Percentiles rank a stretch among this genome's conserved stretches.
Evolutionary conservation across 371 early-diverging fungal genomes (phyloP).

Genomic region (Mortierella sp.): DNA sequence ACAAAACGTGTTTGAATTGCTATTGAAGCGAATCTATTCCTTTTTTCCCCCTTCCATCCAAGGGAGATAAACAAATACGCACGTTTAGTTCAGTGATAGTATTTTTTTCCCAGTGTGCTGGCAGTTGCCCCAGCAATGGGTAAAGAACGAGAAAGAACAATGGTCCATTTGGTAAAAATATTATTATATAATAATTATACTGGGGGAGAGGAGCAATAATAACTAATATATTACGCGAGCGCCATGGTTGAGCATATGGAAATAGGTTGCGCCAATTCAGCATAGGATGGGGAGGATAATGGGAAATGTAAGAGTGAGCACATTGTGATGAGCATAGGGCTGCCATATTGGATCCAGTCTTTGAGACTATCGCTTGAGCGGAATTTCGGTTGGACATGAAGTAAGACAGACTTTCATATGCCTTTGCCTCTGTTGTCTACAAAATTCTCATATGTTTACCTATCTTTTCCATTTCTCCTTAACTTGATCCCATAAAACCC

Average conservation of each 20-base stretch:
- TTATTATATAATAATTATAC: too few relatives aligned
- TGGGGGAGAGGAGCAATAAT: neutral
- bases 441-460: neutral
- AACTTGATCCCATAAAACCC: slow-evolving; percentile 10
- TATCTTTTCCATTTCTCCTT: neutral
- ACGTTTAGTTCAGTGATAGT: neutral
- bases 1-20: neutral
- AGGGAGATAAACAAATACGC: slow-evolving; percentile 2
- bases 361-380: neutral
- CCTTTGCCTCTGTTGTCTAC: slow-evolving; percentile 1
- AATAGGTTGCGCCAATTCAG: slow-evolving; percentile 1
- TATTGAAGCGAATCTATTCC: neutral
- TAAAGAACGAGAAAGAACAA: too few relatives aligned
- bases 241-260: neutral
- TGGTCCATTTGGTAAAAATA: too few relatives aligned
- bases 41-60: neutral
- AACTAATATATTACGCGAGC: neutral
- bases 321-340: neutral
- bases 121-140: neutral
- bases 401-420: slow-evolving; percentile 5
- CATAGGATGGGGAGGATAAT: neutral
- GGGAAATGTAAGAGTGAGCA: neutral
- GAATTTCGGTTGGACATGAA: slow-evolving; percentile 4
- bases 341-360: neutral
- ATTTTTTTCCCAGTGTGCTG: neutral